Evolutionary conservation across 2,329 filamentous ascomycete species (phyloP).

Genomic region (Zymoseptoria tritici): DNA sequence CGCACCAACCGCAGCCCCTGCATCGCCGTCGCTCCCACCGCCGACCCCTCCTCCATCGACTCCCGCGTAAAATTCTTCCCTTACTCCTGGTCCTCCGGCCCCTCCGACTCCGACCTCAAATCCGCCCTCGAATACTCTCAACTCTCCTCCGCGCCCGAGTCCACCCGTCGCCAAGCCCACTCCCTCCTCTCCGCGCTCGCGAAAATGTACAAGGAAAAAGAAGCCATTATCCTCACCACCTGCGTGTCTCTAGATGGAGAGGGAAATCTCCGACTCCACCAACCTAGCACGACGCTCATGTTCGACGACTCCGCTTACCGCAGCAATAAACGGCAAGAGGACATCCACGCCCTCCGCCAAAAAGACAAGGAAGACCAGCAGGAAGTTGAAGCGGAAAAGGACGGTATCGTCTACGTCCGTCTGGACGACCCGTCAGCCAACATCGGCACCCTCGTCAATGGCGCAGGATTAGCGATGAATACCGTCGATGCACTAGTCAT

Average conservation of each 20-base stretch:
- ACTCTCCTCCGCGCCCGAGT: conserved; percentile 40
- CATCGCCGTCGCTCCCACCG: conserved; percentile 52
- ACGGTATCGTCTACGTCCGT: conserved; percentile 74
- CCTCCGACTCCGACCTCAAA: conserved; percentile 33
- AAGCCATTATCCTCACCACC: conserved; percentile 56
- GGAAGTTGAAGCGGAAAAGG: conserved; percentile 56
- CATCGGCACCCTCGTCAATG: conserved; percentile 80
- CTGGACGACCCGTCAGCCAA: conserved; percentile 47
- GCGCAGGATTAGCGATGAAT: conserved; percentile 85
- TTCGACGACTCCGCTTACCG: conserved; percentile 65
- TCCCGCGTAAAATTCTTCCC: conserved; percentile 49
- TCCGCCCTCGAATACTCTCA: conserved; percentile 46
- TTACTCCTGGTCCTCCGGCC: conserved; percentile 51
- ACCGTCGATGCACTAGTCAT: conserved; percentile 71
- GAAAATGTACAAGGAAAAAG: conserved; percentile 54
- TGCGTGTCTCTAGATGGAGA: conserved; percentile 38
- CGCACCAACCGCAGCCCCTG: conserved; percentile 55
- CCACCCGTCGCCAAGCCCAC: conserved; percentile 36
- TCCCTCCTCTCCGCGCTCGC: conserved; percentile 49
- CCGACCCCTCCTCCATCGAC: conserved; percentile 36
- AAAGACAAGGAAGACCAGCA: conserved; percentile 44
- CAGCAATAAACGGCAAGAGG: conserved; percentile 53
- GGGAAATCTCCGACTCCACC: conserved; percentile 35
- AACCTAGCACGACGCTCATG: conserved; percentile 51
- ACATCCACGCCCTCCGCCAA: conserved; percentile 53